phyloP scores from a whole-genome alignment of 345 rosid genomes.

The Stellera chamaejasme region DNA sequence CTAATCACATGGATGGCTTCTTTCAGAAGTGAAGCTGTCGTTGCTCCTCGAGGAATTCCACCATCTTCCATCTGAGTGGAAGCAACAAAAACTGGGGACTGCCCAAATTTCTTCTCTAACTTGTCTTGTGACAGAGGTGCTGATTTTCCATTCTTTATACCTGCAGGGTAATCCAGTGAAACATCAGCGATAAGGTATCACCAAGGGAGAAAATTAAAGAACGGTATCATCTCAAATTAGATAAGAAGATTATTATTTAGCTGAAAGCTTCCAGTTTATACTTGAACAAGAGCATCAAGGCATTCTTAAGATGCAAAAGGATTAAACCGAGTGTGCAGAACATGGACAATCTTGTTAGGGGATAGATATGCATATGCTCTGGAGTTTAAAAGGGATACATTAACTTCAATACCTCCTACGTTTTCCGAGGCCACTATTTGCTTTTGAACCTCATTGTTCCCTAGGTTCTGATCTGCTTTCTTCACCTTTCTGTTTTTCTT shows the following conservation, averaged over 20 bases:
- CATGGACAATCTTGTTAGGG: too few relatives aligned
- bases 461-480: conserved; percentile 39
- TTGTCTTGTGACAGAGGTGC: conserved; percentile 33
- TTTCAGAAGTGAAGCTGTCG: conserved; percentile 46
- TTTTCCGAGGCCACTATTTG: conserved; percentile 68
- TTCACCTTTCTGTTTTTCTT: conserved; percentile 44
- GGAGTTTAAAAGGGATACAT: too few relatives aligned
- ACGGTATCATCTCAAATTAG: too few relatives aligned
- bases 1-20: conserved; percentile 70
- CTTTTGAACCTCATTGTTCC: conserved; percentile 48
- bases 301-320: too few relatives aligned
- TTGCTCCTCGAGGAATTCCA: conserved; percentile 40
- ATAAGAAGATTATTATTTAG: too few relatives aligned
- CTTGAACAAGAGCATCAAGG: too few relatives aligned
- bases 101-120: conserved; percentile 59
- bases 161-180: conserved; percentile 19
- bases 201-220: too few relatives aligned
- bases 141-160: conserved; percentile 36
- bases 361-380: too few relatives aligned
- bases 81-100: conserved; percentile 41
- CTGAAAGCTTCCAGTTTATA: too few relatives aligned
- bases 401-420: conserved; percentile 62
- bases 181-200: not conserved
- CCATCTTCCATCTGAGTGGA: conserved; percentile 47
- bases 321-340: too few relatives aligned